phyloP scores from a whole-genome alignment of 331 rosid genomes.

The Pyracantha coccinea region DNA sequence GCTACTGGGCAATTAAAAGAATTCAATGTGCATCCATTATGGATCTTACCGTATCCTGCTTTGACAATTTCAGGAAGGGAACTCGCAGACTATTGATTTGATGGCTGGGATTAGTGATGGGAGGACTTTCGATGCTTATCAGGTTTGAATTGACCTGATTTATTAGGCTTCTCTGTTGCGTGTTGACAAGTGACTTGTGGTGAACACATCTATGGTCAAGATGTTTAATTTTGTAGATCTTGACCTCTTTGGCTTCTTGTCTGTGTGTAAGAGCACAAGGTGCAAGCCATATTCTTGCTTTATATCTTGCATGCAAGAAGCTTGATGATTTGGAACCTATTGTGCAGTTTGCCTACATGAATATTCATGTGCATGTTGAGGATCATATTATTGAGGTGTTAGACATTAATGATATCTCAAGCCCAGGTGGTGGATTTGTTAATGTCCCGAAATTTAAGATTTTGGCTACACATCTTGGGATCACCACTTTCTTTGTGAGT shows the following conservation, averaged over 20 bases:
- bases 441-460: conserved; percentile 51
- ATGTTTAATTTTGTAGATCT: conserved; percentile 2
- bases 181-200: conserved; percentile 1
- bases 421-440: conserved; percentile 32
- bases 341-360: conserved; percentile 80
- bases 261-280: not conserved
- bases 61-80: conserved; percentile 65
- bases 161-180: conserved; percentile 9
- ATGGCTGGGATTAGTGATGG: conserved; percentile 69
- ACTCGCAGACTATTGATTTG: conserved; percentile 49
- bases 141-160: conserved; percentile 43
- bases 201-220: not conserved
- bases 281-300: not conserved
- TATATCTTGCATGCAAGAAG: not conserved
- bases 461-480: conserved; percentile 62
- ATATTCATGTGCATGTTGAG: conserved; percentile 70
- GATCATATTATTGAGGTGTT: conserved; percentile 66
- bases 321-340: conserved; percentile 25
- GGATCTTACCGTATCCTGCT: not conserved
- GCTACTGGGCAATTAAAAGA: not conserved
- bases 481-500: conserved; percentile 79
- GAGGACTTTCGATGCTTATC: conserved; percentile 61
- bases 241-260: not conserved
- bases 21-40: not conserved
- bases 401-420: conserved; percentile 34